Evolutionary conservation across 106 monocot genomes (phyloP).

Genomic region (Dioscorea dumetorum): DNA sequence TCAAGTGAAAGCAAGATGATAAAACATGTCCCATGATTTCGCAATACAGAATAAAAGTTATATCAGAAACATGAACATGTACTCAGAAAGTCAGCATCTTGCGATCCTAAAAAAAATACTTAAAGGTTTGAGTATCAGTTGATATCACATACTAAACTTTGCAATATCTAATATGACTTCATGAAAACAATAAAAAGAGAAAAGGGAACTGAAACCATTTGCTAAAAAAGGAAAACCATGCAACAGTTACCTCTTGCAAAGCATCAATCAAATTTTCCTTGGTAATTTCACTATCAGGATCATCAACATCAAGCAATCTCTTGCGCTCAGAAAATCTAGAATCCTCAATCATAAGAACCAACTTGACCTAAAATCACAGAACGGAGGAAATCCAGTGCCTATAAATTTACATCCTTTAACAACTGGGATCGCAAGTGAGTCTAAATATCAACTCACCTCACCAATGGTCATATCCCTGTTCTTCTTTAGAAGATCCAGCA

Average conservation of each 20-base stretch:
- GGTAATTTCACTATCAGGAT: constrained; percentile 71
- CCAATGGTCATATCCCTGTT: constrained; percentile 89
- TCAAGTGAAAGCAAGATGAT: too few relatives aligned
- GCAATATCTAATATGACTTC: too few relatives aligned
- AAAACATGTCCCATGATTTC: too few relatives aligned
- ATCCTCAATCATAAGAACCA: constrained; percentile 94
- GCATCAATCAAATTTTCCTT: constrained; percentile 75
- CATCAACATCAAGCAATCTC: constrained; percentile 78
- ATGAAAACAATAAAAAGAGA: too few relatives aligned
- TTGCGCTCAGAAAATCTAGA: constrained; percentile 84
- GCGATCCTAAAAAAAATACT: too few relatives aligned
- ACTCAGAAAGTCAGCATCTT: too few relatives aligned
- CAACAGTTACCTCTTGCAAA: constrained; percentile 72
- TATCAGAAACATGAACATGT: too few relatives aligned
- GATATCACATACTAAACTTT: too few relatives aligned
- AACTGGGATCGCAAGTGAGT: not conserved
- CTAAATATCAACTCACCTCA: constrained; percentile 46
- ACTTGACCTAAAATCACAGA: constrained; percentile 50
- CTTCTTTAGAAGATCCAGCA: constrained; percentile 75
- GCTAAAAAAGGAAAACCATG: too few relatives aligned
- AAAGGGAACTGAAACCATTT: too few relatives aligned
- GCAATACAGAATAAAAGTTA: too few relatives aligned
- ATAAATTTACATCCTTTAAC: not conserved
- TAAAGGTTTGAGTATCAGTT: too few relatives aligned
- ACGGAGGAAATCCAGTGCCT: not conserved